Evolutionary conservation across 2,329 filamentous ascomycete genomes (phyloP).

Genomic region (Microascus cirrosus): DNA sequence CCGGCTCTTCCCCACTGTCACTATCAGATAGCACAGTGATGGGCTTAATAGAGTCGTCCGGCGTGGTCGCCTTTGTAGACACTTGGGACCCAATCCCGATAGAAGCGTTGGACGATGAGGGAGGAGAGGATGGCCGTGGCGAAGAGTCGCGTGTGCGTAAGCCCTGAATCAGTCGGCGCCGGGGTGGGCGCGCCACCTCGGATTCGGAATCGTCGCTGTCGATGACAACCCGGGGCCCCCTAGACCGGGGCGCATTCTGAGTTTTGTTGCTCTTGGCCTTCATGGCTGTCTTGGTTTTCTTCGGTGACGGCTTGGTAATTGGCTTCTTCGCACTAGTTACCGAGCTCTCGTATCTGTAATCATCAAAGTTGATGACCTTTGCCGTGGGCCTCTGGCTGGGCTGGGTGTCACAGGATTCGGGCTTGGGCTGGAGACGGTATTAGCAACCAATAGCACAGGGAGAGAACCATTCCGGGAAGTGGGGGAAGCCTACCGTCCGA

Average conservation of each 20-base stretch:
- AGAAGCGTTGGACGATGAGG: background rate
- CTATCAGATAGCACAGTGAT: background rate
- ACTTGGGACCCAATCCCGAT: background rate
- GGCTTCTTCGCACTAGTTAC: background rate
- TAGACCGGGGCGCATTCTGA: background rate
- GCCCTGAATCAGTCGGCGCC: constrained; percentile 10
- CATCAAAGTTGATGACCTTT: constrained; percentile 1
- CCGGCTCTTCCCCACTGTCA: constrained; percentile 28
- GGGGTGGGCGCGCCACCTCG: background rate
- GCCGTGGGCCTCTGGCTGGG: background rate
- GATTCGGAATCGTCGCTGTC: constrained; percentile 1
- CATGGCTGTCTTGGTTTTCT: background rate
- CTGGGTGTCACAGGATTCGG: background rate
- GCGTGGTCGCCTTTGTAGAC: constrained; percentile 3
- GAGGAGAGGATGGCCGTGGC: background rate
- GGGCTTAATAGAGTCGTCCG: constrained; percentile 1
- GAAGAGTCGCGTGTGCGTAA: constrained; percentile 1
- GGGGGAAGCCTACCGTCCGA: background rate
- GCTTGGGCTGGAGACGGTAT: constrained; percentile 1
- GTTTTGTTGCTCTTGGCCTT: background rate
- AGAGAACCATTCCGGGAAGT: background rate
- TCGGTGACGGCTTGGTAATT: background rate
- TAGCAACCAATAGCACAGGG: background rate
- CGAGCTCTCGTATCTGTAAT: background rate
- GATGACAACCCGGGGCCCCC: background rate